Conservation (phyloP, 2,329 filamentous ascomycete species). For the Fusarium sp. region DNA sequence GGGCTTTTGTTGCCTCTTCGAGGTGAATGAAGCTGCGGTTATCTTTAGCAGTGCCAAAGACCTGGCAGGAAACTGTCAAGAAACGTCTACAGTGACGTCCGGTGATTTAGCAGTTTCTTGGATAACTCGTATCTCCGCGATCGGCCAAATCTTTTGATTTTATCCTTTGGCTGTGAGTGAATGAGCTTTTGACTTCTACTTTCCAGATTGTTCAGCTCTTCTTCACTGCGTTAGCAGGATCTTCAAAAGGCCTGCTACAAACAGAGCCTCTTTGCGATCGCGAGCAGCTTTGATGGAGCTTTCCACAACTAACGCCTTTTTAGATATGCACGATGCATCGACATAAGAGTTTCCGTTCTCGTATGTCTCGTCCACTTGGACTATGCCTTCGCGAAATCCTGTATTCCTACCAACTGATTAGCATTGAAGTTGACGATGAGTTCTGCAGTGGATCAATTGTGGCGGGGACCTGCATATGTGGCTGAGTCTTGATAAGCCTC, state of each 20-base stretch:
- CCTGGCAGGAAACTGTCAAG: constrained; percentile 32
- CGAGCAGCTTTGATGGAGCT: constrained; percentile 36
- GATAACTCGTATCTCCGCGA: neutral
- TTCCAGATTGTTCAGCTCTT: constrained; percentile 26
- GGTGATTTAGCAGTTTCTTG: constrained; percentile 7
- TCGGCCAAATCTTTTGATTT: neutral
- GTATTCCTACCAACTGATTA: constrained; percentile 22
- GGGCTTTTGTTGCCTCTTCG: constrained; percentile 8
- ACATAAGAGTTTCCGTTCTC: neutral
- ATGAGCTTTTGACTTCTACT: constrained; percentile 10
- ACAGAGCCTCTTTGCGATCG: constrained; percentile 43
- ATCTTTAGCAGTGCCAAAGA: constrained; percentile 34
- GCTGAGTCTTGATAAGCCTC: constrained; percentile 34
- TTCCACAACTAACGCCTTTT: constrained; percentile 11
- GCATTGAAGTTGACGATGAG: constrained; percentile 45
- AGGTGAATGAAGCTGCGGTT: constrained; percentile 8
- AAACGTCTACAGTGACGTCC: constrained; percentile 18
- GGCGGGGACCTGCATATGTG: constrained; percentile 36
- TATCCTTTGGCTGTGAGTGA: constrained; percentile 8
- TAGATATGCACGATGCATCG: constrained; percentile 13
- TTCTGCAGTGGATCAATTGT: constrained; percentile 48
- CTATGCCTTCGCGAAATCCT: constrained; percentile 30
- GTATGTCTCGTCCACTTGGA: constrained; percentile 29
- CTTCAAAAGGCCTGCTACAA: constrained; percentile 45
- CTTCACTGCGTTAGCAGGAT: constrained; percentile 39